Evolutionary conservation across 192 early-diverging fungal species (phyloP).

Genomic region (Umbelopsis isabellina): DNA sequence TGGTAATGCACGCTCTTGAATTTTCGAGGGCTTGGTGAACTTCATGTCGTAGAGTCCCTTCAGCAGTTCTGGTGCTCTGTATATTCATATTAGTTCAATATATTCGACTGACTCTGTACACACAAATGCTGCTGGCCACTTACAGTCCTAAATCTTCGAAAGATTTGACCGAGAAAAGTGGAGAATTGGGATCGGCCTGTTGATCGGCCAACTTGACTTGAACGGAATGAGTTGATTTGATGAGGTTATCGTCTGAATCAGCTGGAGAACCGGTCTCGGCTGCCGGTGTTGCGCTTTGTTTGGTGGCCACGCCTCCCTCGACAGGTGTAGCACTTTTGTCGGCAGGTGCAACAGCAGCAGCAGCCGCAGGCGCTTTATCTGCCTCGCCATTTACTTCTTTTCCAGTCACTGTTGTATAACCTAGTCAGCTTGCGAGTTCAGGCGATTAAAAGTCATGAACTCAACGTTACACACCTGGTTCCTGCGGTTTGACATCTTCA

Average conservation of each 20-base stretch:
- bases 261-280: neutral
- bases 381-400: neutral
- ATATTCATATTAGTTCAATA: neutral
- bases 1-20: conserved; percentile 94
- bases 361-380: neutral
- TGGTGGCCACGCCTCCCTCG: neutral
- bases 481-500: too few species aligned
- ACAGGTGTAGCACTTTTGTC: neutral
- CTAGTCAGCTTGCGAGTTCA: too few species aligned
- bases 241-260: conserved; percentile 28
- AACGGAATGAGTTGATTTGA: conserved; percentile 52
- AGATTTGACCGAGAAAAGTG: conserved; percentile 79
- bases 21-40: conserved; percentile 92
- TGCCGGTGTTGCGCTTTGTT: neutral
- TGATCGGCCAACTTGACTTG: conserved; percentile 58
- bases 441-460: too few species aligned
- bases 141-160: conserved; percentile 79
- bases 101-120: neutral
- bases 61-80: conserved; percentile 75
- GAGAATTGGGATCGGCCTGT: conserved; percentile 72
- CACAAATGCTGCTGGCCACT: neutral
- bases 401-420: too few species aligned
- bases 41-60: conserved; percentile 95
- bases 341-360: neutral
- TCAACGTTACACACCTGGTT: too few species aligned